A percentile compares a stretch with the other conserved stretches of the same genome.
Evolutionary conservation across 805 yeast species (phyloP).

Genomic region (Ogataea dorogensis): DNA sequence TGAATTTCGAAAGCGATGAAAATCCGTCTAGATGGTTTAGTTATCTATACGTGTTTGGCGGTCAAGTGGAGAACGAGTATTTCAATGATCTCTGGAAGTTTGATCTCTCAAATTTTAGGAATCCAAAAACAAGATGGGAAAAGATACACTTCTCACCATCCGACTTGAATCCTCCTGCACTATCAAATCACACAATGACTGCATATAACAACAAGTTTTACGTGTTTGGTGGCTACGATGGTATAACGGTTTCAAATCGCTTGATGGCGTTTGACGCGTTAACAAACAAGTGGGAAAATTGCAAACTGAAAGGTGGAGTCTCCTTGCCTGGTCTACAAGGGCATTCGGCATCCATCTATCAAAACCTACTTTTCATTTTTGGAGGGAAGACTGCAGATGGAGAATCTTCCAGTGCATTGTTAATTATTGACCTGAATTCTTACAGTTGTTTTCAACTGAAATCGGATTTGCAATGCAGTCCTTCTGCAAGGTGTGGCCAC

Average conservation of each 20-base stretch:
- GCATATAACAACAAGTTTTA: constrained; percentile 75
- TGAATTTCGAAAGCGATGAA: constrained; percentile 52
- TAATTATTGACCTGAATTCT: constrained; percentile 72
- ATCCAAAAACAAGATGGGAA: constrained; percentile 84
- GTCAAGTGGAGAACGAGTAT: constrained; percentile 78
- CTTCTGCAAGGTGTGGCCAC: constrained; percentile 91
- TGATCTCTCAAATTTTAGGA: constrained; percentile 82
- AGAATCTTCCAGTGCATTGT: constrained; percentile 59
- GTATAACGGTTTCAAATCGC: constrained; percentile 66
- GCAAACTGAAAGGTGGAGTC: constrained; percentile 60
- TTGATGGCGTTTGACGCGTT: constrained; percentile 78
- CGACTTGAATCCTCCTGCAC: constrained; percentile 60
- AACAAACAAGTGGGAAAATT: constrained; percentile 64
- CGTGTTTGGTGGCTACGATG: constrained; percentile 87
- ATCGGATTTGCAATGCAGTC: constrained; percentile 47
- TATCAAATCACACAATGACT: constrained; percentile 89
- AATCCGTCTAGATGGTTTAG: constrained; percentile 39
- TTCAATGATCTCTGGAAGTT: constrained; percentile 84
- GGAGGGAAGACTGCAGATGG: constrained; percentile 88
- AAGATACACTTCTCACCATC: constrained; percentile 49
- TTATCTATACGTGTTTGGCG: constrained; percentile 83
- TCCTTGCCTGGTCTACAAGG: constrained; percentile 86
- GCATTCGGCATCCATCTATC: constrained; percentile 80
- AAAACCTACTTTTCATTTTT: constrained; percentile 74
- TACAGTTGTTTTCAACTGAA: constrained; percentile 62